phyloP scores from a whole-genome alignment of 2,329 filamentous ascomycete species.

The Macrophomina tecta region DNA sequence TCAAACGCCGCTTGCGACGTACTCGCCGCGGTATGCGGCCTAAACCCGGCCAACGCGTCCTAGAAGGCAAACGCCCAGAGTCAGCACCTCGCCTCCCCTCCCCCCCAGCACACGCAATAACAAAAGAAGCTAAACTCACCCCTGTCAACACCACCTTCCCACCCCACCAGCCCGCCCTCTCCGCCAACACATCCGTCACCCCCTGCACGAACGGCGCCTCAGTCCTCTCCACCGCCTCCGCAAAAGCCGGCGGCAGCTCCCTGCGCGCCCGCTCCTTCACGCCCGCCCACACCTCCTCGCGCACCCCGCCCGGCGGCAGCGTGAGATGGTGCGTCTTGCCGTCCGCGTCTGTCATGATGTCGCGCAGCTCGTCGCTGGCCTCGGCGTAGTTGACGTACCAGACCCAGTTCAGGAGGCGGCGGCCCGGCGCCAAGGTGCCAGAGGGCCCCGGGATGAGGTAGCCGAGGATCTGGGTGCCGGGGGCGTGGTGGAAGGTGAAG shows the following conservation, averaged over 20 bases:
- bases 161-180: conserved; percentile 45
- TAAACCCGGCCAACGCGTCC: conserved; percentile 54
- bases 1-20: conserved; percentile 57
- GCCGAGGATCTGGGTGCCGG: conserved; percentile 47
- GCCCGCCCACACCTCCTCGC: conserved; percentile 47
- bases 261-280: conserved; percentile 42
- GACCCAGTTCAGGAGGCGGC: conserved; percentile 55
- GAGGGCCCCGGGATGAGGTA: conserved; percentile 55
- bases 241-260: conserved; percentile 48
- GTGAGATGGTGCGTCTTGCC: conserved; percentile 51
- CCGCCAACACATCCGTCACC: conserved; percentile 51
- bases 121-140: too few species aligned
- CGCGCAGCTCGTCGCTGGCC: conserved; percentile 46
- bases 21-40: conserved; percentile 55
- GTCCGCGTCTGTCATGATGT: conserved; percentile 53
- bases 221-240: conserved; percentile 50
- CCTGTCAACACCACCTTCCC: conserved; percentile 55
- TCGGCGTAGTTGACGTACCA: conserved; percentile 54
- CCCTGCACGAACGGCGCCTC: conserved; percentile 54
- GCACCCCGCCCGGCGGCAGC: conserved; percentile 50
- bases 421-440: conserved; percentile 46
- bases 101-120: too few species aligned
- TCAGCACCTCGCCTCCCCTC: too few species aligned
- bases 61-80: too few species aligned
- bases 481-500: conserved; percentile 49